Evolutionary conservation across 1,284 basidiomycete species (phyloP).

Genomic region (Fistulinella cinereoalba): DNA sequence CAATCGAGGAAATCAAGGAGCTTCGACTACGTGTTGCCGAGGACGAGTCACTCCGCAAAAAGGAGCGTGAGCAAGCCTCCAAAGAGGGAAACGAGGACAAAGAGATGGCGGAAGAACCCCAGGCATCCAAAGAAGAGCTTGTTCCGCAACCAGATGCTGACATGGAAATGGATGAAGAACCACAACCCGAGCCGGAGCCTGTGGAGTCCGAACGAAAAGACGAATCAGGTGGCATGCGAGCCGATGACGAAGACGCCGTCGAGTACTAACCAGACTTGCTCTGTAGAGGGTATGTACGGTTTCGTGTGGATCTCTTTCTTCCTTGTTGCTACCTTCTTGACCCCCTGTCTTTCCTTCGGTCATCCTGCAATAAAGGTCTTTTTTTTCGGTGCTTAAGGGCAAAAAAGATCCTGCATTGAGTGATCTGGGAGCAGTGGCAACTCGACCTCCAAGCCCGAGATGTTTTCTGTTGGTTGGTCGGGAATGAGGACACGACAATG

Average conservation of each 20-base stretch:
- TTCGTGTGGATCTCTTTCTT: conserved; percentile 25
- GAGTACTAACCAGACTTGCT: conserved; percentile 43
- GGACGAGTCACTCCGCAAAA: conserved; percentile 44
- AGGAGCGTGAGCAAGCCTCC: conserved; percentile 47
- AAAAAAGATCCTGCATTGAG: neutral
- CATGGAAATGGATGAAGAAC: conserved; percentile 45
- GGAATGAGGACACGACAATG: no score
- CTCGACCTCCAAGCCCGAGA: no score
- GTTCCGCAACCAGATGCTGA: conserved; percentile 34
- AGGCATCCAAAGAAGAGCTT: conserved; percentile 17
- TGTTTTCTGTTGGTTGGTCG: no score
- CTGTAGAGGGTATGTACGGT: conserved; percentile 26
- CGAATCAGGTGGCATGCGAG: conserved; percentile 39
- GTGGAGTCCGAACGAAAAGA: conserved; percentile 45
- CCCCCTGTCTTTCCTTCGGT: conserved; percentile 12
- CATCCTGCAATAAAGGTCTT: conserved; percentile 8
- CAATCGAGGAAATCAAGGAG: conserved; percentile 59
- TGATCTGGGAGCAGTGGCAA: no score
- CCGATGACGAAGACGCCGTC: conserved; percentile 59
- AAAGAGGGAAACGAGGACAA: conserved; percentile 37
- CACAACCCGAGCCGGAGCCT: conserved; percentile 33
- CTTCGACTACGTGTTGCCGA: conserved; percentile 64
- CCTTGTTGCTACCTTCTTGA: conserved; percentile 20
- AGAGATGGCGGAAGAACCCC: conserved; percentile 21
- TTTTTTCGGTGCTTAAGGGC: neutral